Conservation (phyloP, 805 yeast species). For the Metschnikowia lachancei region DNA sequence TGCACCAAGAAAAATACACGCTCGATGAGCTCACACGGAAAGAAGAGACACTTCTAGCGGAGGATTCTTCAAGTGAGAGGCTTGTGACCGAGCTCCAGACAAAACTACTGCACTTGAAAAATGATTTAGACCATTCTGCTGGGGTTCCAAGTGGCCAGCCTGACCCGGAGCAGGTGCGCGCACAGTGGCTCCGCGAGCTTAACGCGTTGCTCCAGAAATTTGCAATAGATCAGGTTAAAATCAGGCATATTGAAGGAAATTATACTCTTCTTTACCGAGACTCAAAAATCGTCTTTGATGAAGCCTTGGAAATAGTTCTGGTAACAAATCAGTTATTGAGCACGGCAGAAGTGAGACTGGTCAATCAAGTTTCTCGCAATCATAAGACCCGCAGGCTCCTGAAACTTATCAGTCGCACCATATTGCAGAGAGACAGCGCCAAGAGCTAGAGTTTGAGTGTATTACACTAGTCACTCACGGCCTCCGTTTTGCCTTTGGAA, state of each 20-base stretch:
- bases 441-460: not conserved
- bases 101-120: constrained; percentile 6
- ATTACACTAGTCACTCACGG: too few relatives aligned
- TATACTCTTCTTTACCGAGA: not conserved
- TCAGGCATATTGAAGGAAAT: constrained; percentile 4
- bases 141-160: not conserved
- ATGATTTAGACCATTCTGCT: constrained; percentile 2
- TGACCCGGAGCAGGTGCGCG: constrained; percentile 19
- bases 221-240: constrained; percentile 5
- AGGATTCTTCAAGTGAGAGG: not conserved
- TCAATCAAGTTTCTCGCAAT: constrained; percentile 10
- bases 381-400: not conserved
- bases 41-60: constrained; percentile 7
- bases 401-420: not conserved
- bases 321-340: not conserved
- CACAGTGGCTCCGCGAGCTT: constrained; percentile 18
- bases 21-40: constrained; percentile 4
- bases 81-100: constrained; percentile 6
- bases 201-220: constrained; percentile 12
- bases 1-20: constrained; percentile 9
- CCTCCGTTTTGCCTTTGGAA: too few relatives aligned
- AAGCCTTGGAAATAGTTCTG: constrained; percentile 10
- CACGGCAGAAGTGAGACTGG: constrained; percentile 2
- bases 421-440: not conserved
- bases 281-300: constrained; percentile 6